These are phyloP conservation scores for Triadica sebifera DNA, from an alignment of 345 rosid genomes.

Conservation along the genomic window DNA sequence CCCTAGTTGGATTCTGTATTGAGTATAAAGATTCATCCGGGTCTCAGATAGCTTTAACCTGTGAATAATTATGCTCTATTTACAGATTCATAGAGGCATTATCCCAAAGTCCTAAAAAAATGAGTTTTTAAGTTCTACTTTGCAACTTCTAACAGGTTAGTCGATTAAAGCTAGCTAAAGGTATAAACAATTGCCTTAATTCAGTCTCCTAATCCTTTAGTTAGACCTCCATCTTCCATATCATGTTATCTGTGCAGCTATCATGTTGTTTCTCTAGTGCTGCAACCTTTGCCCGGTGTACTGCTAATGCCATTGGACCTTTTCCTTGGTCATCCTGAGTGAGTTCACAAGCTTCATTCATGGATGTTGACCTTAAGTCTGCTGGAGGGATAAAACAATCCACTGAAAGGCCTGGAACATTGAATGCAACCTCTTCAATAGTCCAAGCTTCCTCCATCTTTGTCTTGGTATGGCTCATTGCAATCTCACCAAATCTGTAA, in stretches of 20 bases:
- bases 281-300: slow-evolving; percentile 65
- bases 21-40: slow-evolving; percentile 43
- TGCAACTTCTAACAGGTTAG: slow-evolving; percentile 45
- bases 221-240: slow-evolving; percentile 49
- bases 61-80: slow-evolving; percentile 55
- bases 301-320: slow-evolving; percentile 41
- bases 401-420: slow-evolving; percentile 74
- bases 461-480: slow-evolving; percentile 85
- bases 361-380: slow-evolving; percentile 59
- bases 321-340: slow-evolving; percentile 64
- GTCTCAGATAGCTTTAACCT: slow-evolving; percentile 27
- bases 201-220: slow-evolving; percentile 21
- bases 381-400: slow-evolving; percentile 96
- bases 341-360: slow-evolving; percentile 61
- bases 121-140: slow-evolving; percentile 30
- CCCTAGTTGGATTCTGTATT: slow-evolving; percentile 46
- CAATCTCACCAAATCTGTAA: slow-evolving; percentile 82
- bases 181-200: slow-evolving; percentile 47
- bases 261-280: slow-evolving; percentile 56
- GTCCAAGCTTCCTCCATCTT: slow-evolving; percentile 97
- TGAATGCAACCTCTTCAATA: slow-evolving; percentile 93
- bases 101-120: slow-evolving; percentile 32
- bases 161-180: slow-evolving; percentile 31
- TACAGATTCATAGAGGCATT: slow-evolving; percentile 64
- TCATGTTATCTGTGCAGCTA: slow-evolving; percentile 31